Evolutionary conservation across 169 alveolate species (phyloP), one percentile per base, ranked within the genome.

Genomic region (Plasmodium cynomolgi): DNA sequence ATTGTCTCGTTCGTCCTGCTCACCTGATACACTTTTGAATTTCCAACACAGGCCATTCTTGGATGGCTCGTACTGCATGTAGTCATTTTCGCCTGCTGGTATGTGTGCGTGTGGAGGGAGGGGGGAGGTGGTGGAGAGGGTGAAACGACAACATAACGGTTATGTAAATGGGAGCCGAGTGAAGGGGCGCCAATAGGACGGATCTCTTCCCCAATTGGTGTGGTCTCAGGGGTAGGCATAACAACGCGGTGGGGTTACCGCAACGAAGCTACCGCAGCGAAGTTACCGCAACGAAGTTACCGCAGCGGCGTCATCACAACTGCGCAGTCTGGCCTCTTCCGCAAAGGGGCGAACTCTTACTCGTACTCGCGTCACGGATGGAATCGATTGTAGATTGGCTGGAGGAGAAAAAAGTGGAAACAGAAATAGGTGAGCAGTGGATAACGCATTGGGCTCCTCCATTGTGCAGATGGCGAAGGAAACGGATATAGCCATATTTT

Each of bases 331-430:
- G 33, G 2, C 15, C 15, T 20, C 15, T 62, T 23, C 75, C 33
- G 15, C 26, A 20, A 62, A 62, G 75, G 26, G 41, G 50, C 41
- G 29, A 71, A 23, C 1, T 56, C 26, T 41, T 86, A 86, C 93
- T 77, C 2, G 82, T 26, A 54, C 68, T 56, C 20, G 71, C 20
- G 54, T 31, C 81, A 23, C 93, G 83, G 26, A 86, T 39, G 29
- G 94, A 90, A 81, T 81, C 88, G 74, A 90, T 62, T 47, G 91
- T 90, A 41, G 94, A 90, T 58, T 73, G 94, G 37, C 94, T 86
- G 44, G 11, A 79, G 23, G 34, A n/a, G 33, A 9, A 7, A 23
- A 80, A 90, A 80, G 72, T 37, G 26, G 47, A 68, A 80, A 75
- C 33, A 47, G 9, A 81, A 62, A 23, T 7, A 9, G 11, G 75